Evolutionary conservation across 305 asterid genomes (phyloP).

Genomic region (Lippia alba): DNA sequence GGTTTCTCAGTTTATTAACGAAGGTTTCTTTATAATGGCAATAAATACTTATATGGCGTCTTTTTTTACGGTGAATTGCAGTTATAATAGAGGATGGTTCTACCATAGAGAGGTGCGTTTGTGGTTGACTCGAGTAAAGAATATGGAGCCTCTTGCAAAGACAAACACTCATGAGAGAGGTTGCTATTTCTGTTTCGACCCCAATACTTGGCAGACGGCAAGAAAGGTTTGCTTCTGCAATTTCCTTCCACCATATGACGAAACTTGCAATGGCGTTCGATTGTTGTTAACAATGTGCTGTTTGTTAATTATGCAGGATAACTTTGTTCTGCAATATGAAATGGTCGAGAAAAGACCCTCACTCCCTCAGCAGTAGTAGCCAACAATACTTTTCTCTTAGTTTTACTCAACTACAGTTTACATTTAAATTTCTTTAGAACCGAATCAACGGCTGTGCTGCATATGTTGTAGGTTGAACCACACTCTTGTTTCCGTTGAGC

Average conservation of each 20-base stretch:
- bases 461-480: conserved; percentile 37
- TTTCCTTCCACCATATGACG: neutral
- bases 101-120: conserved; percentile 71
- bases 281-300: neutral
- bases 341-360: conserved; percentile 73
- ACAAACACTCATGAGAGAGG: conserved; percentile 76
- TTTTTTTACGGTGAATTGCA: conserved; percentile 30
- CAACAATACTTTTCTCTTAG: conserved; percentile 2
- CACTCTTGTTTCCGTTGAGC: conserved; percentile 20
- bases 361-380: conserved; percentile 49
- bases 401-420: conserved; percentile 13
- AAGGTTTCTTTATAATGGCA: too few species aligned
- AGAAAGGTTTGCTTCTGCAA: conserved; percentile 62
- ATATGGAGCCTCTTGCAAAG: conserved; percentile 75
- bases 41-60: too few species aligned
- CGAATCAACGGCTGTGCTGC: conserved; percentile 23
- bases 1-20: neutral
- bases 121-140: conserved; percentile 74
- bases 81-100: conserved; percentile 84
- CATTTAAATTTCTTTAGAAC: conserved; percentile 15
- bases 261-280: conserved; percentile 1
- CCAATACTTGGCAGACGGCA: conserved; percentile 72
- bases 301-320: conserved; percentile 60
- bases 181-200: conserved; percentile 75
- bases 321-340: conserved; percentile 75